Conservation (phyloP, 331 rosid genomes). For the Ulmus americana region DNA sequence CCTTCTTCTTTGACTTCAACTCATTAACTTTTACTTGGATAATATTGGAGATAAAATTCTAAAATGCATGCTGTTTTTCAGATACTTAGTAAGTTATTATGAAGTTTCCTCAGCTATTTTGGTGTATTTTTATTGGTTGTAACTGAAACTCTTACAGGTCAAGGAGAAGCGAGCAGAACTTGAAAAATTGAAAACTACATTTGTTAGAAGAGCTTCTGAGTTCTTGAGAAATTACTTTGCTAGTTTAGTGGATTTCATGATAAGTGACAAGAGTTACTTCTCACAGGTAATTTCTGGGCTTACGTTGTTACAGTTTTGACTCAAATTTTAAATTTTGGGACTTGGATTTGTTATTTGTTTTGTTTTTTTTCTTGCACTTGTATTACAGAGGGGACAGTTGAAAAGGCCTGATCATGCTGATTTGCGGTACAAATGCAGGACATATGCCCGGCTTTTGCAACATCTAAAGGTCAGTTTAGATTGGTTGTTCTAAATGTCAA, state of each 20-base stretch:
- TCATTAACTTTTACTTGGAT: neutral
- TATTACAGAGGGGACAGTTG: constrained; percentile 79
- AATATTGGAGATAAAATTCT: neutral
- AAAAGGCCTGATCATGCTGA: constrained; percentile 98
- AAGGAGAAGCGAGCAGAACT: constrained; percentile 86
- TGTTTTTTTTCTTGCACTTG: constrained; percentile 21
- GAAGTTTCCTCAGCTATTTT: neutral
- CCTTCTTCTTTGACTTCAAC: constrained; percentile 11
- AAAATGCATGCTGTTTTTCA: neutral
- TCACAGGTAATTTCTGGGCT: constrained; percentile 61
- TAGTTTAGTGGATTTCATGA: constrained; percentile 78
- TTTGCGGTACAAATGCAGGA: constrained; percentile 83
- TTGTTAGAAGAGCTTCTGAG: constrained; percentile 76
- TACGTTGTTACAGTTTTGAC: constrained; percentile 5
- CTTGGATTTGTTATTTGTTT: constrained; percentile 16
- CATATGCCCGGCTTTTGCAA: constrained; percentile 84
- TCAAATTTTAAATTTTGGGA: constrained; percentile 9
- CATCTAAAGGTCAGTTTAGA: constrained; percentile 65
- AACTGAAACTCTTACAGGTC: constrained; percentile 52
- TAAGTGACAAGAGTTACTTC: constrained; percentile 78
- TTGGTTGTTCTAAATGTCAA: constrained; percentile 12
- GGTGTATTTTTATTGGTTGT: constrained; percentile 9
- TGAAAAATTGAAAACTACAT: constrained; percentile 69
- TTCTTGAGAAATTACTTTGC: constrained; percentile 72
- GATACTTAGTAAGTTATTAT: neutral